phyloP scores from a whole-genome alignment of 139 green algal species.

The Tetratostichococcus sp. region DNA sequence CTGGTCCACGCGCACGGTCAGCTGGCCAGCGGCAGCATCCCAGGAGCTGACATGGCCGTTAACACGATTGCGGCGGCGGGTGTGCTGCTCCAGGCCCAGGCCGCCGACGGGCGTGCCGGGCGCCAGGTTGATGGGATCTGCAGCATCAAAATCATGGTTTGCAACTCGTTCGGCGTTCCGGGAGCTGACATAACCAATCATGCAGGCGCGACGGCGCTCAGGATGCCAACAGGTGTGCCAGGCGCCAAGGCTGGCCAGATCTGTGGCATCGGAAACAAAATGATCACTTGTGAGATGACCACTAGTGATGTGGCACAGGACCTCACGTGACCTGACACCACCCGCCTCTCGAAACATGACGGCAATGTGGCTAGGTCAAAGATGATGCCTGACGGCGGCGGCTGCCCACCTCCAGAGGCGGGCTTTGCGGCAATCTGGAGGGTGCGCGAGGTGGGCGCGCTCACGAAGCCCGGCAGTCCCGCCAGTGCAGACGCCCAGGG shows the following conservation, averaged over 20 bases:
- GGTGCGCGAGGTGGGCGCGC: not conserved
- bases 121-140: not conserved
- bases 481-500: constrained; percentile 9
- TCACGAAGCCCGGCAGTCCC: constrained; percentile 3
- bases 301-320: too few species aligned
- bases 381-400: not conserved
- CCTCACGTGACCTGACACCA: too few species aligned
- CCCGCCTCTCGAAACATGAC: too few species aligned
- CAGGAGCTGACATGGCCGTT: constrained; percentile 17
- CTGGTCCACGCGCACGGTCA: constrained; percentile 13
- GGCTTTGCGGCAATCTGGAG: not conserved
- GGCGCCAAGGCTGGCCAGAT: too few species aligned
- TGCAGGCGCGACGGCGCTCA: not conserved
- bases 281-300: too few species aligned
- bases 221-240: too few species aligned
- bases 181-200: too few species aligned
- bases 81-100: constrained; percentile 36
- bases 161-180: not conserved
- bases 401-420: not conserved
- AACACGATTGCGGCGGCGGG: constrained; percentile 39
- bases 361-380: not conserved
- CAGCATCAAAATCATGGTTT: not conserved
- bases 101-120: constrained; percentile 7
- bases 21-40: not conserved
- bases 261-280: too few species aligned